phyloP scores from a whole-genome alignment of 495 filamentous ascomycete genomes.

The Achaetomiella virescens region DNA sequence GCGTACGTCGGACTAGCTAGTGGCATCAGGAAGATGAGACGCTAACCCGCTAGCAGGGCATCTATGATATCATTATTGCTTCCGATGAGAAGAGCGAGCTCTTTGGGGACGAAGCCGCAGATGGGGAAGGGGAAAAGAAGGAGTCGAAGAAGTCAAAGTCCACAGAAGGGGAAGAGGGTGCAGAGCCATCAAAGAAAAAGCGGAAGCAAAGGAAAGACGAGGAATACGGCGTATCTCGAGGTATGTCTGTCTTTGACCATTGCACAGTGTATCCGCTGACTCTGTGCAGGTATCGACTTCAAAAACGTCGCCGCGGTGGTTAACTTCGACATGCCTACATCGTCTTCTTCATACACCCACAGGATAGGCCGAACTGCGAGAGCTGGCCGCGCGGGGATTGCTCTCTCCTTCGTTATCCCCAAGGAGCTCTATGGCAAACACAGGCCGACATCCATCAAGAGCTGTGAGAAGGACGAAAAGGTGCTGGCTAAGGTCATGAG shows the following conservation, averaged over 20 bases:
- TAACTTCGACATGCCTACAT: conserved; percentile 91
- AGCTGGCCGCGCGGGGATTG: conserved; percentile 85
- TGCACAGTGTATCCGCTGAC: background rate
- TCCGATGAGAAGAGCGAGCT: conserved; percentile 82
- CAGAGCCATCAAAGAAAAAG: conserved; percentile 29
- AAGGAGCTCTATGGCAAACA: conserved; percentile 76
- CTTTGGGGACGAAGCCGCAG: conserved; percentile 55
- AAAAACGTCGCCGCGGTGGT: conserved; percentile 88
- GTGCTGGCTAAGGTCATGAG: conserved; percentile 67
- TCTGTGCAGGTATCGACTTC: conserved; percentile 66
- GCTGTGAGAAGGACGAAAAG: conserved; percentile 74
- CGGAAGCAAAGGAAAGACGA: conserved; percentile 47
- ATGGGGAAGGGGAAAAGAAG: conserved; percentile 25
- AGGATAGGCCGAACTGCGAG: conserved; percentile 90
- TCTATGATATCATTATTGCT: conserved; percentile 94
- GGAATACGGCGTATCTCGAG: conserved; percentile 88
- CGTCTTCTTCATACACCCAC: conserved; percentile 87
- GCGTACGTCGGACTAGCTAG: conserved; percentile 47
- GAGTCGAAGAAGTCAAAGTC: conserved; percentile 21
- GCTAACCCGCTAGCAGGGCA: conserved; percentile 12
- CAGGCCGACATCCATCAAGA: conserved; percentile 69
- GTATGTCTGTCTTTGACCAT: conserved; percentile 22
- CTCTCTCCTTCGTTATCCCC: conserved; percentile 89
- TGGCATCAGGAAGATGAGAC: background rate
- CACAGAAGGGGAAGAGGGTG: conserved; percentile 16